These are phyloP conservation scores for Metschnikowia continentalis DNA, from an alignment of 805 yeast species.

Conservation along the genomic window DNA sequence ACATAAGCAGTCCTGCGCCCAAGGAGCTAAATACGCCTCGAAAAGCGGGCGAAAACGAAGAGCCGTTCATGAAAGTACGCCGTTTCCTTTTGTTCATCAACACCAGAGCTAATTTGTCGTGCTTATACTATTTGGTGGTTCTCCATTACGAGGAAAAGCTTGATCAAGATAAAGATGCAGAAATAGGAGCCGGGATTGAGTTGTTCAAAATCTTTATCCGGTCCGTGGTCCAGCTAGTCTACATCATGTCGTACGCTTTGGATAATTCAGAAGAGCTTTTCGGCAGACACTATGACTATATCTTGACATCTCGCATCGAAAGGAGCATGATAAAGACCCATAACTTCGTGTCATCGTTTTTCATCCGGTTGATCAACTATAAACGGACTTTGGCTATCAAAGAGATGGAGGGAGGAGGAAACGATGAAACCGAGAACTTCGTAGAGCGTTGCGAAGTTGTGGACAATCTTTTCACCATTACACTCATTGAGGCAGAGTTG, in stretches of 20 bases:
- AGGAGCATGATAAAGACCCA: constrained; percentile 40
- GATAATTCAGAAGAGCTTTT: constrained; percentile 40
- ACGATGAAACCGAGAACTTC: constrained; percentile 3
- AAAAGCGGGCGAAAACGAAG: constrained; percentile 20
- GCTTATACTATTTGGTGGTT: constrained; percentile 39
- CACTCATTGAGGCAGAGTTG: constrained; percentile 36
- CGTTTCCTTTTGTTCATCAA: constrained; percentile 34
- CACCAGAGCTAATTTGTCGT: constrained; percentile 36
- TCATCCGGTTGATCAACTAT: constrained; percentile 36
- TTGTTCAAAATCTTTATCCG: constrained; percentile 39
- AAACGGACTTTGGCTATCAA: constrained; percentile 28
- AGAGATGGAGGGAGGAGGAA: constrained; percentile 4
- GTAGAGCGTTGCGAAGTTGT: constrained; percentile 26
- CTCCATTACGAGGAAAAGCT: constrained; percentile 36
- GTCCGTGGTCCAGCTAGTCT: constrained; percentile 39
- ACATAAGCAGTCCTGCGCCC: constrained; percentile 31
- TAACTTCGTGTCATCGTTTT: constrained; percentile 35
- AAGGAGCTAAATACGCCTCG: constrained; percentile 9
- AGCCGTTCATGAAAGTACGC: constrained; percentile 30
- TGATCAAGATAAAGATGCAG: constrained; percentile 23
- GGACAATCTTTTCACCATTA: constrained; percentile 28
- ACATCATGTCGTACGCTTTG: constrained; percentile 40
- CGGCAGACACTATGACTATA: constrained; percentile 36
- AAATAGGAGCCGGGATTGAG: constrained; percentile 38
- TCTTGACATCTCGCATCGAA: constrained; percentile 35